Conservation (phyloP, 2,329 filamentous ascomycete genomes). For the Colletotrichum liaoningense region DNA sequence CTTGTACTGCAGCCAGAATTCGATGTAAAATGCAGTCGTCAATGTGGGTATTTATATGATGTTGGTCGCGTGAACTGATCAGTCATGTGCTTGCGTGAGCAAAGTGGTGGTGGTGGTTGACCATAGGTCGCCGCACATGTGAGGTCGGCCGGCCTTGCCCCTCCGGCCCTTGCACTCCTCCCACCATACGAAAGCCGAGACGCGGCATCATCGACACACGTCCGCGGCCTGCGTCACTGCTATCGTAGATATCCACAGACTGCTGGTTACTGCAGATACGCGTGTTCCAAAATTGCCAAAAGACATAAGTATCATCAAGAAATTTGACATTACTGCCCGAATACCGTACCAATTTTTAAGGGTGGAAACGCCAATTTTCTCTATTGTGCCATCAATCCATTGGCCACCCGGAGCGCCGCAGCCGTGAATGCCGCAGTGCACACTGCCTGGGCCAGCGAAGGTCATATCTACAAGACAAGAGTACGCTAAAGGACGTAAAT, state of each 20-base stretch:
- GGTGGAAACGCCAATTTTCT: constrained; percentile 32
- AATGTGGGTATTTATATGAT: not conserved
- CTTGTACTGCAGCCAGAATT: not conserved
- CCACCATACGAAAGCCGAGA: not conserved
- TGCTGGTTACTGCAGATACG: not conserved
- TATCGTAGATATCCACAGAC: not conserved
- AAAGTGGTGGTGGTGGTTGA: constrained; percentile 10
- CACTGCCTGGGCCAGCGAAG: constrained; percentile 27
- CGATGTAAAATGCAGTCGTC: not conserved
- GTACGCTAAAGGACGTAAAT: constrained; percentile 35
- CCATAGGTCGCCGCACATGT: constrained; percentile 5
- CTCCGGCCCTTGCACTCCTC: not conserved
- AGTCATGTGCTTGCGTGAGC: constrained; percentile 16
- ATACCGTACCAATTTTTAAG: constrained; percentile 12
- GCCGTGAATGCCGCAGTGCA: constrained; percentile 20
- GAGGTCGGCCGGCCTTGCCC: constrained; percentile 3
- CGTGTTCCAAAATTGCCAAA: too few relatives aligned
- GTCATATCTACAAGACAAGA: constrained; percentile 33
- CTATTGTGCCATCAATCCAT: constrained; percentile 33
- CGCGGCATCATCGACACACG: not conserved
- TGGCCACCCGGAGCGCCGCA: constrained; percentile 21
- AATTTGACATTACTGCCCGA: constrained; percentile 19
- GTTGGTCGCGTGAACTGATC: constrained; percentile 5
- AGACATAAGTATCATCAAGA: not conserved
- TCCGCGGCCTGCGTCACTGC: not conserved